Base-by-base conservation (phyloP, 306 rosid genomes). In the Inga oerstediana region DNA sequence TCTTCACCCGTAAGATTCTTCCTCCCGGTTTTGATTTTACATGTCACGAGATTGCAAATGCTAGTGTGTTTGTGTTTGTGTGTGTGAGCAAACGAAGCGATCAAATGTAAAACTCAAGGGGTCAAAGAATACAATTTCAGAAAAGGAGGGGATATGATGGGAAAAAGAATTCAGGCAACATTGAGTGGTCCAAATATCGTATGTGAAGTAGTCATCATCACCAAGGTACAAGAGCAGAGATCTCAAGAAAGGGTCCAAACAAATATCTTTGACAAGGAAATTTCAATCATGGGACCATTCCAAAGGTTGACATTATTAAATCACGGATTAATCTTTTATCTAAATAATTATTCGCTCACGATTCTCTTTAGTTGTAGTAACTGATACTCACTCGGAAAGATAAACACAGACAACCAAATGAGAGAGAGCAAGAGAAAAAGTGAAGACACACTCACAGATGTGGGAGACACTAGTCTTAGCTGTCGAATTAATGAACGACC, bases 201-300 rank as follows among this genome's bases (percentile, higher is more conserved):
- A 45, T 88, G 90, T 64, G 85, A 82, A 72, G 86, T 88, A 61
- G 66, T 88, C 32, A 82, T 88, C 88, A 79, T 44, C 85, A 56
- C 79, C 44, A 30, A 81, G 88, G 85, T 79, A 88, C 90, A 76
- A 82, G 27, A 79, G 72, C 80, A 88, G 86, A 76, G 85, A 82
- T 82, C 83, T 87, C 85, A 85, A 84, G 80, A 75, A 74, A 70
- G 84, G 86, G 81, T 79, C 83, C 88, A 14, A 79, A 78, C 78
- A 79, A 76, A 84, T 82, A 84, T 71, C 82, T 87, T 85, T 54
- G 90, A 85, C 61, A 85, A 87, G 81, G 86, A 87, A 76, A 69
- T 82, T 82, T 72, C 80, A 85, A 81, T 75, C 78, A 34, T 51
- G 78, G 66, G 71, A 82, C 86, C 75, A 79, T 87, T 84, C 79